Evolutionary conservation across 768 basidiomycete genomes (phyloP), one percentile per base, ranked within the genome.

Genomic region (Trametes sanguinea): DNA sequence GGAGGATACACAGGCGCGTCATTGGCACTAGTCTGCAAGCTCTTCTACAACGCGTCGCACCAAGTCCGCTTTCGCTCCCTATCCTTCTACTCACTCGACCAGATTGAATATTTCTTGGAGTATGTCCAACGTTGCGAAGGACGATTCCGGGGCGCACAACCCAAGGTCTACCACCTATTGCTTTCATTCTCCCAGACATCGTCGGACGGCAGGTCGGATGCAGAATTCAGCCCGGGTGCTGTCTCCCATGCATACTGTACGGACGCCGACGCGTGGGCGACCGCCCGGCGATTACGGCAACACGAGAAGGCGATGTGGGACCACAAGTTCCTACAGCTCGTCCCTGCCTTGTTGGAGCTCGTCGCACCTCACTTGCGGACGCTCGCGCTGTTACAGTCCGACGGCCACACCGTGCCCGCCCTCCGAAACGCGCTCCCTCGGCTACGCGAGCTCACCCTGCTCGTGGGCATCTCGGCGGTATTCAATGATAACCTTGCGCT

Each of bases 241-340:
- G 16, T 27, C 8, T 44, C 30, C 5, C 33, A 5, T 8, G 27
- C 9, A 5, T 22, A 33, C 5, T 13, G 13, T n/a, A 42, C 22
- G 17, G 30, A 46, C 29, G 54, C 35, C 9, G 51, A 64, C 10
- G 27, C 50, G 14, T 64, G 63, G 63, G 47, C 51, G 44, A 58
- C 29, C 29, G 42, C 51, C 22, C 63, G 63, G 32, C 30, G 45
- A 37, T 35, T 30, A 17, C 63, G 63, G 54, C 54, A 64, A 22
- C 48, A 60, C 6, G 63, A 64, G n/a, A 60, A 64, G 32, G 63
- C 54, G 9, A n/a, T 42, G 8, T 64, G 63, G 63, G 63, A 64
- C 44, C 27, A 37, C 14, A 42, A 39, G 4, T 64, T 64, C 42
- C 43, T 48, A 17, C 6, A 27, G 6, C 43, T 64, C 58, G 50